Evolutionary conservation across 768 basidiomycete species (phyloP), one percentile per base, ranked within the genome.

Genomic region (Pleurotus pulmonarius): DNA sequence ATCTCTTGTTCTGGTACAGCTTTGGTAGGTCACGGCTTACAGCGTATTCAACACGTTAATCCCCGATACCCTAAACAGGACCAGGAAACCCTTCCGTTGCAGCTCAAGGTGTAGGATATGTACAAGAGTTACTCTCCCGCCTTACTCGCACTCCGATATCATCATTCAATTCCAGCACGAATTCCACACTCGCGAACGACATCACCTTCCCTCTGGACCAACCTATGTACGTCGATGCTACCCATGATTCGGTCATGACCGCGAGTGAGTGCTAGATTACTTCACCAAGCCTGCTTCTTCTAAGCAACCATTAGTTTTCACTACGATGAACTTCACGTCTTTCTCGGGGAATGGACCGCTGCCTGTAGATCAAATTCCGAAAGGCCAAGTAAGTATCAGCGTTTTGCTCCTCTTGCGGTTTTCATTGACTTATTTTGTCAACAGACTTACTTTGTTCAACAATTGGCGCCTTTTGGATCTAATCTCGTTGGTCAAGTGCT

Each of bases 81-180:
- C 90, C 86, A 55, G 91, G 92, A 6, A 83, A 82, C 12, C 86
- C 89, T 0, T 71, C 85, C 2, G 77, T 80, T 0, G 78, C 82
- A 41, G 81, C 82, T 7, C 79, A 79, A 61, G 88, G 86, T 39
- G 73, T 86, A 46, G 87, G 88, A 11, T 88, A 82, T 60, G 69
- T 89, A 39, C 82, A 89, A 62, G 90, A 92, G 63, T 75, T 90
- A 12, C 67, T 90, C 16, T 80, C 90, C 1, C 79, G 90, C 15
- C 76, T 91, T 8, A 87, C 85, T 5, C 77, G 85, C 53, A 83
- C 76, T 0, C 80, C 75, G 2, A 81, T 88, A 46, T 71, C 73
- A n/a, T 68, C 65, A 0, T 67, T 68, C 12, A 82, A 86, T 58
- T 80, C 86, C 7, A 81, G 86, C 7, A 85, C 85, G 11, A 92